Evolutionary conservation across 441 rosid genomes (phyloP).

Genomic region (Lagerstroemia fauriei): DNA sequence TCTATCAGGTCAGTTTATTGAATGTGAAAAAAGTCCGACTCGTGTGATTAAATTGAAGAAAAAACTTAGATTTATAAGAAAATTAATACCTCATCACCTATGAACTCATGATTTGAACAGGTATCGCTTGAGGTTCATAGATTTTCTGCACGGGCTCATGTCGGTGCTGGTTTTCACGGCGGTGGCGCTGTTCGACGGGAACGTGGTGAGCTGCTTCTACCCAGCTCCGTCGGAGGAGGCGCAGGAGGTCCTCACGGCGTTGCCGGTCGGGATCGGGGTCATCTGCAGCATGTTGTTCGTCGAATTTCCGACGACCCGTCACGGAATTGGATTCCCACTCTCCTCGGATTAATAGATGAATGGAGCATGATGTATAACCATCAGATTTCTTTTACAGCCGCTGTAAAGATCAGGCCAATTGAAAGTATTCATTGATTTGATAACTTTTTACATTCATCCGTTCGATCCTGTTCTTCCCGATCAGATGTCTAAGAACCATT

Average conservation of each 20-base stretch:
- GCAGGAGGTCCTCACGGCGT: constrained; percentile 58
- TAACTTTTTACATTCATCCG: neutral
- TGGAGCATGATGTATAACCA: neutral
- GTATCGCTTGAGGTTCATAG: constrained; percentile 56
- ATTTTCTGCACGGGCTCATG: constrained; percentile 67
- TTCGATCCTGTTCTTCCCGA: too few species aligned
- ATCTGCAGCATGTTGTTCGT: constrained; percentile 71
- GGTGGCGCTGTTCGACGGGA: constrained; percentile 59
- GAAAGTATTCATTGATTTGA: neutral
- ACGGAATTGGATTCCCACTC: constrained; percentile 85
- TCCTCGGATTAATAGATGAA: constrained; percentile 34
- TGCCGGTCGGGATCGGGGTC: constrained; percentile 74
- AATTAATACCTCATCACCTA: too few species aligned
- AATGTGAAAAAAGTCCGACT: too few species aligned
- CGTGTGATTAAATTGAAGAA: too few species aligned
- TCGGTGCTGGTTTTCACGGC: constrained; percentile 39
- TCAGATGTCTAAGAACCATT: too few species aligned
- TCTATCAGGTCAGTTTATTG: too few species aligned
- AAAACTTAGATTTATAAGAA: too few species aligned
- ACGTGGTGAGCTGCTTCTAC: constrained; percentile 67
- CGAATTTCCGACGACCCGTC: constrained; percentile 75
- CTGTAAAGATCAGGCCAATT: neutral
- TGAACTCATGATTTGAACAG: neutral
- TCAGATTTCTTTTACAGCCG: neutral
- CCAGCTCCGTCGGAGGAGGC: constrained; percentile 60